Evolutionary conservation across 2,329 filamentous ascomycete species (phyloP), one percentile per base, ranked within the genome.

Genomic region (Coniosporium tulheliwenetii): DNA sequence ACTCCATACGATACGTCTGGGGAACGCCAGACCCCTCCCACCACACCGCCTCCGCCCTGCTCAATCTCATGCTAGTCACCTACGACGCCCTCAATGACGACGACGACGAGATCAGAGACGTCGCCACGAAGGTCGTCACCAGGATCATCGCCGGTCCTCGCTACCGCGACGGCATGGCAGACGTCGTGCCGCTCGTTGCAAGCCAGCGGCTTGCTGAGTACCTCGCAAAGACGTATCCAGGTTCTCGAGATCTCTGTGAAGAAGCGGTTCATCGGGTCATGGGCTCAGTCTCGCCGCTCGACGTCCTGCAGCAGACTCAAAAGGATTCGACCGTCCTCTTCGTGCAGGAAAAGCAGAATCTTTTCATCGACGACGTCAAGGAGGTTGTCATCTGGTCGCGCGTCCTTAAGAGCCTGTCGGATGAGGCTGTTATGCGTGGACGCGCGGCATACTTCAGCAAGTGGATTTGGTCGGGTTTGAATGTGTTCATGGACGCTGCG

Each of bases 311-410:
- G 1, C 51, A 57, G 4, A 54, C 58, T 9, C 50, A 56, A 3
- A 57, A 58, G 34, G 60, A 65, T 49, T 73, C 84, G 52, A 73
- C 77, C 46, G 69, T 78, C 3, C 71, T 98, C 1, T 98, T 98
- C 55, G 79, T 74, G 1, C 71, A 85, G 42, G 91, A 98, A 60
- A 87, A 93, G 56, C 86, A 93, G 56, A 98, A 98, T 55, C 69
- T 95, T n/a, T 96, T 85, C 57, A 66, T 89, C 39, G 89, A 96
- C 56, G 79, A 86, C 49, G 74, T 85, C 5, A 69, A 77, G 38
- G 87, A 95, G 57, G 68, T 77, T 3, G 62, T 69, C 13, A 57
- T 76, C n/a, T 95, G 86, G 85, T 61, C 69, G 0, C 57, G 56
- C 12, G 63, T 74, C 2, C 61, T 82, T 29, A 45, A 49, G 5